These are phyloP conservation scores for Ogataea pignaliae DNA, from an alignment of 805 yeast genomes.

Conservation along the genomic window DNA sequence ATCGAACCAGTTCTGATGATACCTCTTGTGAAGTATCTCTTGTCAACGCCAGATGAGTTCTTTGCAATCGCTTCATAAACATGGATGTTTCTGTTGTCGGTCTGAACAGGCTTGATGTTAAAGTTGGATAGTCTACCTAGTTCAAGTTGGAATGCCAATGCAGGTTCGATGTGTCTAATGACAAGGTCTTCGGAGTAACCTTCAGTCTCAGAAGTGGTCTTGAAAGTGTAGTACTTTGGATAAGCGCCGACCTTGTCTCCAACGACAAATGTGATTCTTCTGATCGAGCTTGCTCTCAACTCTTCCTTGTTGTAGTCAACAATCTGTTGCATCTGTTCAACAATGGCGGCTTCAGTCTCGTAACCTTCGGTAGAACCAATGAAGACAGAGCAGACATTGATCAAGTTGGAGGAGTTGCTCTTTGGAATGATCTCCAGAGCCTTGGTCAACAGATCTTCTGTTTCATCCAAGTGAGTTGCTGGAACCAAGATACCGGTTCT, in stretches of 20 bases:
- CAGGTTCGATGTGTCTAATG: slow-evolving; percentile 97
- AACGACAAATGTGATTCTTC: slow-evolving; percentile 90
- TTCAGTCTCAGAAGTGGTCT: slow-evolving; percentile 46
- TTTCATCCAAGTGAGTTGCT: slow-evolving; percentile 79
- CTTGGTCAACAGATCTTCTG: slow-evolving; percentile 73
- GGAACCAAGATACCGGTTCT: slow-evolving; percentile 86
- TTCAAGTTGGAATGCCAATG: slow-evolving; percentile 95
- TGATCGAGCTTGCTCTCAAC: slow-evolving; percentile 64
- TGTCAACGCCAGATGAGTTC: slow-evolving; percentile 82
- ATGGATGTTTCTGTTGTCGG: slow-evolving; percentile 95
- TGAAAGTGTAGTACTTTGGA: slow-evolving; percentile 94
- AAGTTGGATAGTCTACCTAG: slow-evolving; percentile 91
- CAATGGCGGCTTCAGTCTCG: slow-evolving; percentile 61
- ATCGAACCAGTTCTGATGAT: slow-evolving; percentile 94
- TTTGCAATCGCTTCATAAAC: slow-evolving; percentile 96
- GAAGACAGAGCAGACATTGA: slow-evolving; percentile 81
- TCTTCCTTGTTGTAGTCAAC: slow-evolving; percentile 68
- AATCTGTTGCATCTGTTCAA: slow-evolving; percentile 58
- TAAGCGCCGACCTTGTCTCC: slow-evolving; percentile 81
- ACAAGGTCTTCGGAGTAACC: slow-evolving; percentile 82
- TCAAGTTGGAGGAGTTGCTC: slow-evolving; percentile 39
- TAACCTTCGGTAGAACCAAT: slow-evolving; percentile 73
- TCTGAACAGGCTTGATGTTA: slow-evolving; percentile 88
- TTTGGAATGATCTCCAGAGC: slow-evolving; percentile 71
- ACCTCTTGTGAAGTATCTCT: slow-evolving; percentile 95